Base-by-base conservation (phyloP, 1,284 basidiomycete genomes). In the Schizopora paradoxa region DNA sequence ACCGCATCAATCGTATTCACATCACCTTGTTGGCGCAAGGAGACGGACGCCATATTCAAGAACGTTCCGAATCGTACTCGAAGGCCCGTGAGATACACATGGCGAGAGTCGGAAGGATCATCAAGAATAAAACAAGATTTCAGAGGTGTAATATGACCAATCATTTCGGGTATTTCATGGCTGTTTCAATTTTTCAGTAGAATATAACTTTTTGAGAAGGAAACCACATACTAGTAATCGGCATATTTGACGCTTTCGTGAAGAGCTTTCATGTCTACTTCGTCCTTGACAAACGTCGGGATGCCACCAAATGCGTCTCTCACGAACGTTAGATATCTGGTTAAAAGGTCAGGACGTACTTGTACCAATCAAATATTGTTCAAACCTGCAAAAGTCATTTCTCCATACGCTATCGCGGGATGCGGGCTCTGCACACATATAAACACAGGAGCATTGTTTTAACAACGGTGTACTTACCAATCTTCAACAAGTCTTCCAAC, bases 1-100 rank as follows among this genome's bases (percentile, higher is more conserved):
- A 93, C 86, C 7, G 86, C 82, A 63, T 95, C 92, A 23, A 95
- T 84, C 11, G 89, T 92, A 56, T 91, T 92, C 63, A 91, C 89
- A 55, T 84, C 85, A 5, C 84, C 86, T 57, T 87, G 82, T 43
- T 77, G 72, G 28, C 73, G 73, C 49, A 90, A 65, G 18, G 76
- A 76, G 4, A 69, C 66, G 1, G 90, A 91, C 2, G 90, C 87
- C 7, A 71, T 65, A 54, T 86, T 82, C 28, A 95, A 66, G 52
- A 90, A 77, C 25, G 70, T 64, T 1, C 88, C 89, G 52, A 87
- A 83, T 6, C 82, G 76, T 16, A 65, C 63, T 37, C 80, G 79
- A 54, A 93, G 68, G 2, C 63, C 56, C 2, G 69, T 65, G 22
- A 91, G 76, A 46, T 81, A 82, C 53, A 76, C 67, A 58, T 86